Evolutionary conservation across 352 stramenopile species (phyloP).

Genomic region (Sclerospora graminicola): DNA sequence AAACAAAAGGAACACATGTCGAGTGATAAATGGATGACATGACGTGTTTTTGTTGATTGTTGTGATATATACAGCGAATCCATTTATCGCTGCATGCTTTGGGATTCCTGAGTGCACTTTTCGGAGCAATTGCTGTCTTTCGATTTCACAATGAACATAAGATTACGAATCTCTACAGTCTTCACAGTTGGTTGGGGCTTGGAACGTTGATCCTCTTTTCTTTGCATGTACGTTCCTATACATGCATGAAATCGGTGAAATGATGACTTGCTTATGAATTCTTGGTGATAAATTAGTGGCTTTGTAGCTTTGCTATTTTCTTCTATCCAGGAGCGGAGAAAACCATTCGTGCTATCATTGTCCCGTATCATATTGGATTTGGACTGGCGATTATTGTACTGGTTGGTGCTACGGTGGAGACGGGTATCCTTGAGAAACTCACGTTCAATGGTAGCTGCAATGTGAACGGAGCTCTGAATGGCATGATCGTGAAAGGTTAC

Average conservation of each 20-base stretch:
- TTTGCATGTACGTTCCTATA: conserved; percentile 24
- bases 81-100: conserved; percentile 61
- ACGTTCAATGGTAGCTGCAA: conserved; percentile 83
- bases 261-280: not conserved
- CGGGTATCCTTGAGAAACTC: conserved; percentile 73
- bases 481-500: conserved; percentile 47
- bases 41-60: not conserved
- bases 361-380: conserved; percentile 58
- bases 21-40: not conserved
- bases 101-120: conserved; percentile 42
- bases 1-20: not conserved
- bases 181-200: conserved; percentile 83
- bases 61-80: conserved; percentile 39
- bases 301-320: conserved; percentile 58
- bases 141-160: conserved; percentile 80
- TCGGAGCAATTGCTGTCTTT: conserved; percentile 67
- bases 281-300: conserved; percentile 27
- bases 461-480: conserved; percentile 52
- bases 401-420: conserved; percentile 52
- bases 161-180: conserved; percentile 81
- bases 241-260: not conserved
- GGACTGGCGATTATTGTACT: conserved; percentile 56
- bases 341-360: conserved; percentile 26
- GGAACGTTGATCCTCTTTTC: conserved; percentile 45
- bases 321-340: conserved; percentile 58